Evolutionary conservation across 768 basidiomycete genomes (phyloP), one percentile per base, ranked within the genome.

Genomic region (Hygrocybe coccinea): DNA sequence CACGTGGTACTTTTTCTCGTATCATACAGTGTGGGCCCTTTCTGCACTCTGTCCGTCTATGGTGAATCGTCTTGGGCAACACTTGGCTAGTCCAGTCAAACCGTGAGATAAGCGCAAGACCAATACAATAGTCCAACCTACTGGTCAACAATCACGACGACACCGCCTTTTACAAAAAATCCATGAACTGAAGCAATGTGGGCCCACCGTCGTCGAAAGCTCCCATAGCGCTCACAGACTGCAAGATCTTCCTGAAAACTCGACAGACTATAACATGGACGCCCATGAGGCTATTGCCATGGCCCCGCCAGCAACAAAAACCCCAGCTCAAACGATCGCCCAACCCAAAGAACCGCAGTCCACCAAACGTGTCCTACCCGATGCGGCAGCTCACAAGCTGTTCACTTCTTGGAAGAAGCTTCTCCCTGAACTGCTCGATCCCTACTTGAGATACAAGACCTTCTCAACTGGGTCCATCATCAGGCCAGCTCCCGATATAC

Each of bases 341-440:
- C 14, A 37, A 34, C 22, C 55, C 39, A 50, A 33, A 24, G 55
- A 12, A 29, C 43, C 44, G 29, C 44, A 22, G 14, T 33, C 43
- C 17, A 50, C 43, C 5, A 47, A n/a, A 34, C 17, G 51, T 24
- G 14, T 46, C 35, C 6, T 46, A 5, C 54, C 59, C 1, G 45
- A 51, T 15, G 24, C 48, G 25, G 81, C 14, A 24, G 29, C 38
- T 12, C 17, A 17, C 11, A 21, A 15, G 7, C 45, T 59, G 3
- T 52, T 51, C 41, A n/a, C 29, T 10, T 17, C 17, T 10, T 59
- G 58, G 58, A 44, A 33, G 15, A 14, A 22, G 10, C 41, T 59
- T 17, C 15, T 56, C 8, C 58, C 58, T 3, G n/a, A 19, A 9
- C 55, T 56, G 21, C 19, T 59, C 17, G 24, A 52, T 17, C 50